Percentiles rank a stretch among this genome's conserved stretches.
phyloP scores from a whole-genome alignment of 106 monocot genomes.

The Dendrobium officinale region DNA sequence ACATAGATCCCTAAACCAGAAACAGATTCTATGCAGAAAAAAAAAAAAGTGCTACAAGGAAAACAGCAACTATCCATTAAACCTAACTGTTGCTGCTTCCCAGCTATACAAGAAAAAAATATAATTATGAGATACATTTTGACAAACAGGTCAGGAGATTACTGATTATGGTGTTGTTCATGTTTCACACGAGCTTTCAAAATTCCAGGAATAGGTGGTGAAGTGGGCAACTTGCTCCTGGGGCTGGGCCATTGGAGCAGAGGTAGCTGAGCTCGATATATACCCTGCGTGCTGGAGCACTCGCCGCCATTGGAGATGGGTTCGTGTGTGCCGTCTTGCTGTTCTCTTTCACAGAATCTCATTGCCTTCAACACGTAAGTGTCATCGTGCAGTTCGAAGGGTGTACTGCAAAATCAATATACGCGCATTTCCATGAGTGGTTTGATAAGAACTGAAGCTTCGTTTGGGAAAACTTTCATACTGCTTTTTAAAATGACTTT shows the following conservation, averaged over 20 bases:
- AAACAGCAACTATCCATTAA: slow-evolving; percentile 10
- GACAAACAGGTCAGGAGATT: not conserved
- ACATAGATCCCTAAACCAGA: slow-evolving; percentile 11
- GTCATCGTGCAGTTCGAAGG: slow-evolving; percentile 92
- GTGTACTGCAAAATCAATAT: slow-evolving; percentile 53
- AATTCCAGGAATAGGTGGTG: slow-evolving; percentile 75
- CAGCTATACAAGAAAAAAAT: slow-evolving; percentile 12
- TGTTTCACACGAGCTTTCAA: slow-evolving; percentile 67
- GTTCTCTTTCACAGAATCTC: slow-evolving; percentile 60
- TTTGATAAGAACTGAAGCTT: not conserved
- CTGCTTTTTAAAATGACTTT: too few species aligned
- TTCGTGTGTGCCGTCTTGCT: slow-evolving; percentile 26
- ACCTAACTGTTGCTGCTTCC: not conserved
- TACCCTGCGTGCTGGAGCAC: slow-evolving; percentile 19
- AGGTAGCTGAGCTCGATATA: slow-evolving; percentile 27
- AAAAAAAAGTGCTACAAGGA: not conserved
- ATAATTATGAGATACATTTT: not conserved
- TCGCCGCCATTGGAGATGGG: slow-evolving; percentile 37
- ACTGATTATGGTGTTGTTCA: slow-evolving; percentile 41
- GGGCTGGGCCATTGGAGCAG: slow-evolving; percentile 22
- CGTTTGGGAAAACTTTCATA: too few species aligned
- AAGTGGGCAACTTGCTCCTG: slow-evolving; percentile 33
- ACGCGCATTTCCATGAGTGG: not conserved
- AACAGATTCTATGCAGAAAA: not conserved
- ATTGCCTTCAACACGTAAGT: slow-evolving; percentile 83